phyloP scores from a whole-genome alignment of 257 asterid genomes.

The Jacaranda mimosifolia region DNA sequence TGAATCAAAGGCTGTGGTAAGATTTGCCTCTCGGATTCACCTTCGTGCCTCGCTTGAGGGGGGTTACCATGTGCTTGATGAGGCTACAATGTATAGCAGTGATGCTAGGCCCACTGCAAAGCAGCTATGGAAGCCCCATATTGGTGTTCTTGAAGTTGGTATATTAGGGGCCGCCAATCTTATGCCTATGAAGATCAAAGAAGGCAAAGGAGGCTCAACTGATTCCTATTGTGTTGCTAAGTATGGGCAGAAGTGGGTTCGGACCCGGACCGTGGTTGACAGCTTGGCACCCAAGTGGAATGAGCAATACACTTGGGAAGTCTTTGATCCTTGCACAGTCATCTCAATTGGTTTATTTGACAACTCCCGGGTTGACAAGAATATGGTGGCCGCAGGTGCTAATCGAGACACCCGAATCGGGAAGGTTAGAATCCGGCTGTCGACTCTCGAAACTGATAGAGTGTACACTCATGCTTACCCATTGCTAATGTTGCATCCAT shows the following conservation, averaged over 20 bases:
- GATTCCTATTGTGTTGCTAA: slow-evolving; percentile 85
- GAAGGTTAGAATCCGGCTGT: slow-evolving; percentile 78
- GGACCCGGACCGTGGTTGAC: slow-evolving; percentile 84
- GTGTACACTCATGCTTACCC: slow-evolving; percentile 93
- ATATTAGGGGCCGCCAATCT: slow-evolving; percentile 78
- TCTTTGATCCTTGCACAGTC: slow-evolving; percentile 90
- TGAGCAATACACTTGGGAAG: slow-evolving; percentile 97
- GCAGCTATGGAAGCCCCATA: slow-evolving; percentile 90
- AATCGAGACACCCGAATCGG: slow-evolving; percentile 74
- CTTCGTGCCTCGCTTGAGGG: slow-evolving; percentile 82
- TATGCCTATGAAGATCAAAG: slow-evolving; percentile 80
- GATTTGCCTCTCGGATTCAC: slow-evolving; percentile 85
- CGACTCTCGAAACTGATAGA: slow-evolving; percentile 78
- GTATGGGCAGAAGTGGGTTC: slow-evolving; percentile 89
- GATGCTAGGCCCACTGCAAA: slow-evolving; percentile 88
- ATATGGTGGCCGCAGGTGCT: slow-evolving; percentile 34
- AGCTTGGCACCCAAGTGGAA: slow-evolving; percentile 85
- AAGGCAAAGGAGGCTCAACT: slow-evolving; percentile 82
- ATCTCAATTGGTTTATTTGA: slow-evolving; percentile 84
- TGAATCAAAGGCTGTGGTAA: slow-evolving; percentile 54
- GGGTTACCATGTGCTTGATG: slow-evolving; percentile 91
- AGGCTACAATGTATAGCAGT: slow-evolving; percentile 86
- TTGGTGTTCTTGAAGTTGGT: slow-evolving; percentile 92
- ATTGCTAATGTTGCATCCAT: slow-evolving; percentile 75
- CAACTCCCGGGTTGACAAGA: slow-evolving; percentile 73